A percentile compares a stretch with the other conserved stretches of the same genome.
These are phyloP conservation scores for Chrysoporthe austroafricana DNA, from an alignment of 2,329 filamentous ascomycete genomes.

Conservation along the genomic window DNA sequence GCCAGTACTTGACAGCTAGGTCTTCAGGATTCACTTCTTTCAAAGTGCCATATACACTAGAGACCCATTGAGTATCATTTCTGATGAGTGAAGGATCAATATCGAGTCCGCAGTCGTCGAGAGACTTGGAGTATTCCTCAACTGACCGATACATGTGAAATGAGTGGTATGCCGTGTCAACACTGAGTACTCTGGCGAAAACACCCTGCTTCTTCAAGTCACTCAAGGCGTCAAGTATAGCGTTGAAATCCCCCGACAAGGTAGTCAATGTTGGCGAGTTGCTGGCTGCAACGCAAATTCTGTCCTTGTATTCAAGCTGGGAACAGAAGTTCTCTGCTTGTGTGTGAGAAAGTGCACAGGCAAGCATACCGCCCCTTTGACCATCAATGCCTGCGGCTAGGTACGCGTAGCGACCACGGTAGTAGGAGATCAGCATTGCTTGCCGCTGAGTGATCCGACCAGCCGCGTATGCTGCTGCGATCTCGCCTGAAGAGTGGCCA, in stretches of 20 bases:
- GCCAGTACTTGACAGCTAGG: slow-evolving; percentile 45
- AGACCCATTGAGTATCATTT: slow-evolving; percentile 43
- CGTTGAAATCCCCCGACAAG: slow-evolving; percentile 41
- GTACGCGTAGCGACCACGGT: slow-evolving; percentile 43
- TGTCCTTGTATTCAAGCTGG: slow-evolving; percentile 32
- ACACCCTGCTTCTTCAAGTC: slow-evolving; percentile 33
- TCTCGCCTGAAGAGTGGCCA: slow-evolving; percentile 50
- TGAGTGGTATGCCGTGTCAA: slow-evolving; percentile 55
- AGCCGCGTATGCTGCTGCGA: slow-evolving; percentile 48
- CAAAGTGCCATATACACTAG: slow-evolving; percentile 41
- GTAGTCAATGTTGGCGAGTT: slow-evolving; percentile 41
- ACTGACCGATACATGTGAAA: slow-evolving; percentile 48
- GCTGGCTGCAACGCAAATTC: slow-evolving; percentile 37
- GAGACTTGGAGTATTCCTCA: slow-evolving; percentile 38
- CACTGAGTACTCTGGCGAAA: slow-evolving; percentile 42
- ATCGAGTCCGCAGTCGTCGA: slow-evolving; percentile 37
- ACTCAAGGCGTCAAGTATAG: slow-evolving; percentile 33
- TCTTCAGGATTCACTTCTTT: slow-evolving; percentile 24
- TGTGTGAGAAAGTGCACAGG: slow-evolving; percentile 36
- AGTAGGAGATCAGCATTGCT: slow-evolving; percentile 46
- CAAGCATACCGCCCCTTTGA: slow-evolving; percentile 41
- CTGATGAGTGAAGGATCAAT: slow-evolving; percentile 27
- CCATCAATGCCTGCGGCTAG: slow-evolving; percentile 32
- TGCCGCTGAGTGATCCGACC: slow-evolving; percentile 40
- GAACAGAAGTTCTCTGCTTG: slow-evolving; percentile 36